Conservation (phyloP, 768 basidiomycete genomes). For the Lactarius sanguifluus region DNA sequence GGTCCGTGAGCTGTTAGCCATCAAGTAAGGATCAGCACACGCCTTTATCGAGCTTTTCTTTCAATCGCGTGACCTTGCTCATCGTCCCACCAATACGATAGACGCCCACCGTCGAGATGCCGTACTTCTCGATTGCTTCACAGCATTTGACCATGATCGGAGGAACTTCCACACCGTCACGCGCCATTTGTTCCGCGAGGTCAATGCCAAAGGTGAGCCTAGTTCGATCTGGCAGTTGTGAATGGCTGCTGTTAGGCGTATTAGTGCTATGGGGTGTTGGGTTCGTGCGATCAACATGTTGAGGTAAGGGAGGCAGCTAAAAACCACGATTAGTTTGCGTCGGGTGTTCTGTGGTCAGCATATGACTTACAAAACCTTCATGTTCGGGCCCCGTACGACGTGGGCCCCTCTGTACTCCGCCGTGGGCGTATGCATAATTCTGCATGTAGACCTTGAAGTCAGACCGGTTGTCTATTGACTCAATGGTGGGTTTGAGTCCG, state of each 20-base stretch:
- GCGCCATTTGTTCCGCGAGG: conserved; percentile 87
- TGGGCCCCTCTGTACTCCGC: conserved; percentile 64
- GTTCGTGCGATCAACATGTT: conserved; percentile 52
- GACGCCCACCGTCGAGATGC: conserved; percentile 81
- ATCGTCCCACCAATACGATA: conserved; percentile 93
- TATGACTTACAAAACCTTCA: conserved; percentile 87
- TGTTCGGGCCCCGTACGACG: conserved; percentile 86
- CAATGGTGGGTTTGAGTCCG: conserved; percentile 84
- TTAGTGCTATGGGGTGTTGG: conserved; percentile 49
- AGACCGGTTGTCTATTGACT: conserved; percentile 88
- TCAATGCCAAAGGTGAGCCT: conserved; percentile 92
- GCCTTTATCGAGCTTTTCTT: conserved; percentile 86
- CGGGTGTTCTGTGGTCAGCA: conserved; percentile 13
- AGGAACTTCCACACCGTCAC: conserved; percentile 90
- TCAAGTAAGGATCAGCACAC: conserved; percentile 24
- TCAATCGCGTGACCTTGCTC: conserved; percentile 80
- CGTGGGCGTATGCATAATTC: conserved; percentile 91
- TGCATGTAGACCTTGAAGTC: conserved; percentile 99
- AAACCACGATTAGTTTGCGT: background rate
- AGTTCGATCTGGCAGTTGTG: conserved; percentile 53
- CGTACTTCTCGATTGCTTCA: conserved; percentile 88
- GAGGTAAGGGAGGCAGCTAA: conserved; percentile 26
- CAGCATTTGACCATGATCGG: conserved; percentile 85
- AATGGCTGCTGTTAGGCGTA: conserved; percentile 35
- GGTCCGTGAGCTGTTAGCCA: background rate